phyloP scores from a whole-genome alignment of 805 yeast species.

The Candida ulmi region DNA sequence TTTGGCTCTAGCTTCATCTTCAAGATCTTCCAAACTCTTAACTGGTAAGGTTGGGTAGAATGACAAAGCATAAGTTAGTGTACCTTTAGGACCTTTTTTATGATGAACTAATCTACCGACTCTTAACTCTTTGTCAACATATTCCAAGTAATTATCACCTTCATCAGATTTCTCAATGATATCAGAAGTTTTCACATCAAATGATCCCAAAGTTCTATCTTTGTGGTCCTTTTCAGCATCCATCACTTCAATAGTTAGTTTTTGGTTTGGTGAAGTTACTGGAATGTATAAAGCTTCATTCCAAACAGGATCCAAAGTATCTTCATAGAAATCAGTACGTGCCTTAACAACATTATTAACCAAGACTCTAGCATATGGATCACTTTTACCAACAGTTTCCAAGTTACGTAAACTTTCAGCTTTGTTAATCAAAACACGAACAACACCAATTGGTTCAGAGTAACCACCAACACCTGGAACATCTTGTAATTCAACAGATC shows the following conservation, averaged over 20 bases:
- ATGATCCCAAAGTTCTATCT: slow-evolving; percentile 84
- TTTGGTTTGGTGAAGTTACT: slow-evolving; percentile 77
- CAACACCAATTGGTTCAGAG: slow-evolving; percentile 91
- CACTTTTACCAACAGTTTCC: slow-evolving; percentile 86
- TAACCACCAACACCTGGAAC: slow-evolving; percentile 74
- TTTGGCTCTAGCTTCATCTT: slow-evolving; percentile 41
- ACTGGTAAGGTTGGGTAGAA: slow-evolving; percentile 84
- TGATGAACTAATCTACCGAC: slow-evolving; percentile 59
- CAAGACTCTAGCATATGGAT: slow-evolving; percentile 81
- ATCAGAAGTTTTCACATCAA: slow-evolving; percentile 62
- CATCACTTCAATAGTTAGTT: slow-evolving; percentile 82
- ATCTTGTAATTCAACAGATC: slow-evolving; percentile 70
- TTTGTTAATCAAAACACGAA: slow-evolving; percentile 63
- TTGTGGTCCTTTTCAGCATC: slow-evolving; percentile 75
- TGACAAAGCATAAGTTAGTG: slow-evolving; percentile 62
- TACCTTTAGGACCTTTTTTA: slow-evolving; percentile 82
- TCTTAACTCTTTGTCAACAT: slow-evolving; percentile 49
- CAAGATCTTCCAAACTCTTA: slow-evolving; percentile 67
- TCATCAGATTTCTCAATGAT: slow-evolving; percentile 52
- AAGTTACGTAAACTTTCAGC: slow-evolving; percentile 77
- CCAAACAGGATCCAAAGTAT: slow-evolving; percentile 77
- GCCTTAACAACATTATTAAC: slow-evolving; percentile 72
- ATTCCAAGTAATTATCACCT: slow-evolving; percentile 57
- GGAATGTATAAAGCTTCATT: slow-evolving; percentile 79
- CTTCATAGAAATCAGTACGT: slow-evolving; percentile 65